Base-by-base conservation (phyloP, 129 eudicot genomes). In the Flaveria linearis region DNA sequence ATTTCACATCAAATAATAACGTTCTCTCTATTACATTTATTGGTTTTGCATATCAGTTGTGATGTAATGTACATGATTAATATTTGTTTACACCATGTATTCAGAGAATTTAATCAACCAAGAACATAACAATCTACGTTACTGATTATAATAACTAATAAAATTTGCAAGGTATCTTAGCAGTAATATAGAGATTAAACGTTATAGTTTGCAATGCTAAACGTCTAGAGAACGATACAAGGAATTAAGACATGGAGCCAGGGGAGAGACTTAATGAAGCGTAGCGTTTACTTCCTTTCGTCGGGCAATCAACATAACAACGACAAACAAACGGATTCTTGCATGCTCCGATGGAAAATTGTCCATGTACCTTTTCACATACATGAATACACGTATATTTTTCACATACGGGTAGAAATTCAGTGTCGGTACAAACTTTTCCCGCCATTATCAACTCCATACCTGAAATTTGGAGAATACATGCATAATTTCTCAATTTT, bases 381-480 rank as follows among this genome's bases (percentile, higher is more conserved):
- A 68, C 3, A 17, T 42, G 52, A 41, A 18, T 17, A 13, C 72
- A 68, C 22, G 18, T 6, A 22, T 18, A 68, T 22, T 68, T 68
- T 12, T 45, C 56, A 68, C 73, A 68, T 68, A 23, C 5, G 15
- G 55, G 55, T 68, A 68, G 26, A 42, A 68, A 18, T 9, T 68
- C 12, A 41, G 73, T 68, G 11, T 43, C 41, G 1, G 16, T 20
- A 68, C 73, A 68, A 18, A 43, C 30, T 18, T 11, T 28, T 60
- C 13, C 3, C 17, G 51, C 72, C 26, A n/a, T 39, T 3, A n/a
- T 0, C 36, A 68, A 45, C 73, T 22, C 41, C 56, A 45, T 68
- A 43, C 73, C 73, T 41, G 30, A 28, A 43, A 41, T 33, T 28
- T 5, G 20, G 16, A 57, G 0, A 30, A 33, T 65, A 36, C 23